Evolutionary conservation across 2,329 filamentous ascomycete species (phyloP).

Genomic region (Trichoderma atroviride): DNA sequence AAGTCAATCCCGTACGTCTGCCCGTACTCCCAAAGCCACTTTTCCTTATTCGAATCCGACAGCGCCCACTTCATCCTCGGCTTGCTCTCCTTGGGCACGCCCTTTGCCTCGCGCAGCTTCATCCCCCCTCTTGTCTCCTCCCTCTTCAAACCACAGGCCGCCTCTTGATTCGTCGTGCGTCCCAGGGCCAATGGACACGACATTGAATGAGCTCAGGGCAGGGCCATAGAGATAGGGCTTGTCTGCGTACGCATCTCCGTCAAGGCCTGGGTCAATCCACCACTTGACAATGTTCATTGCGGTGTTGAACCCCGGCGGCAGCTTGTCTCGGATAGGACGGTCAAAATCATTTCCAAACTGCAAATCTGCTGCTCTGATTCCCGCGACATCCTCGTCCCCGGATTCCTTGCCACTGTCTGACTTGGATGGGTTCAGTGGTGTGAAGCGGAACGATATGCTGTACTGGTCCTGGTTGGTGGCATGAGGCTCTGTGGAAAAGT

Average conservation of each 20-base stretch:
- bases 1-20: slow-evolving; percentile 65
- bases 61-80: slow-evolving; percentile 64
- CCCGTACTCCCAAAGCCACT: slow-evolving; percentile 59
- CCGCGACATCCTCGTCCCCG: slow-evolving; percentile 36
- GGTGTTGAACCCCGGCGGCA: slow-evolving; percentile 84
- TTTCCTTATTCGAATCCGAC: slow-evolving; percentile 50
- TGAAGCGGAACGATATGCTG: slow-evolving; percentile 78
- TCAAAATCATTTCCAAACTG: slow-evolving; percentile 98
- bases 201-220: slow-evolving; percentile 78
- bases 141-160: slow-evolving; percentile 65
- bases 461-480: slow-evolving; percentile 73
- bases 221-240: slow-evolving; percentile 84
- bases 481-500: slow-evolving; percentile 75
- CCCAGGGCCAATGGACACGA: slow-evolving; percentile 65
- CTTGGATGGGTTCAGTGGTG: slow-evolving; percentile 57
- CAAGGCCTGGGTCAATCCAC: slow-evolving; percentile 87
- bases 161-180: slow-evolving; percentile 51
- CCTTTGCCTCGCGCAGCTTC: slow-evolving; percentile 47
- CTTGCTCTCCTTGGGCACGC: slow-evolving; percentile 56
- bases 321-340: slow-evolving; percentile 78
- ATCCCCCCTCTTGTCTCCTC: slow-evolving; percentile 62
- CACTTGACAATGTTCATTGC: slow-evolving; percentile 85
- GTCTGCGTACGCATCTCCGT: slow-evolving; percentile 88
- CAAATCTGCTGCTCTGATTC: slow-evolving; percentile 70
- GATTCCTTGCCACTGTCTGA: not conserved